These are phyloP conservation scores for Prinsepia uniflora DNA, from an alignment of 306 rosid species.

Conservation along the genomic window DNA sequence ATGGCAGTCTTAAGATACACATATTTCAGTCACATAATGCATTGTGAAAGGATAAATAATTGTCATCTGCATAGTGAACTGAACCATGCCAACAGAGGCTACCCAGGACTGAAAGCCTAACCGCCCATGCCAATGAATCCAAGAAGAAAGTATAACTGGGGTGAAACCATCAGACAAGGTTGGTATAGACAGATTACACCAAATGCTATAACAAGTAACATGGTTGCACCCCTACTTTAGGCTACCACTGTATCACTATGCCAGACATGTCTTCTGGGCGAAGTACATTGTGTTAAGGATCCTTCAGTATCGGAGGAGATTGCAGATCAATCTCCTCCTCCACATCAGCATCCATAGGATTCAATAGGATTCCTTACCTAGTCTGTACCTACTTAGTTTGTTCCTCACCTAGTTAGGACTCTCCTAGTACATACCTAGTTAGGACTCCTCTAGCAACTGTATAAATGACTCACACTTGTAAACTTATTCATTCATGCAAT, in stretches of 20 bases:
- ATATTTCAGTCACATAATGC: slow-evolving; percentile 3
- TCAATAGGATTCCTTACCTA: too few relatives aligned
- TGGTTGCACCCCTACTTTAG: not conserved
- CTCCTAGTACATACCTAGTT: too few relatives aligned
- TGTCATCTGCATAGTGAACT: not conserved
- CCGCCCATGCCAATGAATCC: not conserved
- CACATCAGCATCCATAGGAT: too few relatives aligned
- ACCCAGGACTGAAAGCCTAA: not conserved
- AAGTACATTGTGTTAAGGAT: not conserved
- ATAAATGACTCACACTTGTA: too few relatives aligned
- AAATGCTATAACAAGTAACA: not conserved
- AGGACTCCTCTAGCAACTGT: too few relatives aligned
- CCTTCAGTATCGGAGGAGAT: too few relatives aligned
- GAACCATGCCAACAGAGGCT: not conserved
- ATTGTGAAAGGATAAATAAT: not conserved
- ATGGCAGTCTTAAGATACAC: not conserved
- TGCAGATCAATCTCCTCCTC: too few relatives aligned
- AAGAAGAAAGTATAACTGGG: slow-evolving; percentile 4
- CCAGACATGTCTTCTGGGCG: not conserved
- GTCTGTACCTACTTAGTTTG: too few relatives aligned
- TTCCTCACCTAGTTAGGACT: too few relatives aligned
- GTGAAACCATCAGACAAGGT: not conserved
- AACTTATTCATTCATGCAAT: too few relatives aligned
- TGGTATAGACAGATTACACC: not conserved
- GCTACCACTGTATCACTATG: not conserved